These are phyloP conservation scores for Meripilus lineatus DNA, from an alignment of 1,284 basidiomycete genomes.

Conservation along the genomic window DNA sequence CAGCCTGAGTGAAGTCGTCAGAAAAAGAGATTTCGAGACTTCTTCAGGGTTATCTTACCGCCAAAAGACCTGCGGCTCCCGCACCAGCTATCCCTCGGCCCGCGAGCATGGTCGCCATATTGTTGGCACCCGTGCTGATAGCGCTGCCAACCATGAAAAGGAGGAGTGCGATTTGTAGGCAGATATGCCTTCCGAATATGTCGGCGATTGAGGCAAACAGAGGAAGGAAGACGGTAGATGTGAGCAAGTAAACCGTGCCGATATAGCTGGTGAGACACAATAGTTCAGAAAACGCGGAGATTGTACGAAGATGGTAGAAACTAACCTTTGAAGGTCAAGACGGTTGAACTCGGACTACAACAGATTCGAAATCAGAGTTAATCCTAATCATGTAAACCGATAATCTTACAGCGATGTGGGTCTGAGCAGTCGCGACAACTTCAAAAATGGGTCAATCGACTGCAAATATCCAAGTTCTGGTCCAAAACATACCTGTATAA, in stretches of 20 bases:
- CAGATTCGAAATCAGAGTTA: neutral
- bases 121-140: conserved; percentile 39
- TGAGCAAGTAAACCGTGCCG: conserved; percentile 40
- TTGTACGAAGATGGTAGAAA: no score
- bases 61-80: conserved; percentile 42
- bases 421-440: conserved; percentile 53
- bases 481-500: conserved; percentile 34
- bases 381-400: neutral
- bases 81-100: conserved; percentile 43
- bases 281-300: no score
- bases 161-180: conserved; percentile 38
- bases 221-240: conserved; percentile 46
- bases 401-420: conserved; percentile 39
- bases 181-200: conserved; percentile 42
- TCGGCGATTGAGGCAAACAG: conserved; percentile 46
- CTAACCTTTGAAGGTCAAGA: conserved; percentile 42
- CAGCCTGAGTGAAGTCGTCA: conserved; percentile 26
- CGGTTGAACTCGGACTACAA: conserved; percentile 40
- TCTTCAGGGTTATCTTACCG: conserved; percentile 26
- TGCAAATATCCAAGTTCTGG: neutral
- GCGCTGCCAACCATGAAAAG: conserved; percentile 44
- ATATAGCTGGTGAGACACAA: no score
- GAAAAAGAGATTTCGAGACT: neutral
- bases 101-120: conserved; percentile 38
- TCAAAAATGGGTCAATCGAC: neutral